These are phyloP conservation scores for Aurinia saxatilis DNA, from an alignment of 345 rosid species.

Conservation along the genomic window DNA sequence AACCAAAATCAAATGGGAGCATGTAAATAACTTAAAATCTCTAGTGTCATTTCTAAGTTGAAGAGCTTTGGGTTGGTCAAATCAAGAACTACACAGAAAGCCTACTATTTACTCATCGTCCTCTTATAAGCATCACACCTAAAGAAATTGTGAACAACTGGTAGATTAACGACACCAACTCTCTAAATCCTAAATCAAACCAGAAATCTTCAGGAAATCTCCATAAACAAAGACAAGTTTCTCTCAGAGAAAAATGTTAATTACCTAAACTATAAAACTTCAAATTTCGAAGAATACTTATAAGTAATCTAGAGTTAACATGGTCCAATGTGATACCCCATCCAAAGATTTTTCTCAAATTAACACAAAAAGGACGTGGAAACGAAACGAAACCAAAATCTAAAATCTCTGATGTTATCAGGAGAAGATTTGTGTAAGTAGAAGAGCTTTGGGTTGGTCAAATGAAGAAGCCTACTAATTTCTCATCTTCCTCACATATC, in stretches of 20 bases:
- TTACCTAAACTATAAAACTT: background rate
- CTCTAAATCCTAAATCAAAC: background rate
- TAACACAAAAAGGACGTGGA: too few species aligned
- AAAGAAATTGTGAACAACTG: background rate
- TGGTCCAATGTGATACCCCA: too few species aligned
- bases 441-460: conserved; percentile 1
- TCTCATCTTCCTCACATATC: background rate
- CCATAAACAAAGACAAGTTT: background rate
- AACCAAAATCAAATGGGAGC: background rate
- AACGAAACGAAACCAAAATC: conserved; percentile 1
- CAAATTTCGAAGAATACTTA: too few species aligned
- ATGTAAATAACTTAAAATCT: background rate
- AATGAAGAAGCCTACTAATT: background rate
- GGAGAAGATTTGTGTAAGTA: too few species aligned
- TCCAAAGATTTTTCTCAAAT: too few species aligned
- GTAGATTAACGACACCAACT: background rate
- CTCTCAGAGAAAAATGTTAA: background rate
- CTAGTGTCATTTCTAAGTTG: background rate
- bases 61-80: conserved; percentile 1
- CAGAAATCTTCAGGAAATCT: background rate
- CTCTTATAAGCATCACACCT: background rate
- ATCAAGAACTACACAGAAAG: background rate
- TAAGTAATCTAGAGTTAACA: too few species aligned
- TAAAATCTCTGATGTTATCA: background rate
- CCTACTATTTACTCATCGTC: background rate